phyloP scores from a whole-genome alignment of 2,329 filamentous ascomycete genomes.

The Fragosphaeria purpurea region DNA sequence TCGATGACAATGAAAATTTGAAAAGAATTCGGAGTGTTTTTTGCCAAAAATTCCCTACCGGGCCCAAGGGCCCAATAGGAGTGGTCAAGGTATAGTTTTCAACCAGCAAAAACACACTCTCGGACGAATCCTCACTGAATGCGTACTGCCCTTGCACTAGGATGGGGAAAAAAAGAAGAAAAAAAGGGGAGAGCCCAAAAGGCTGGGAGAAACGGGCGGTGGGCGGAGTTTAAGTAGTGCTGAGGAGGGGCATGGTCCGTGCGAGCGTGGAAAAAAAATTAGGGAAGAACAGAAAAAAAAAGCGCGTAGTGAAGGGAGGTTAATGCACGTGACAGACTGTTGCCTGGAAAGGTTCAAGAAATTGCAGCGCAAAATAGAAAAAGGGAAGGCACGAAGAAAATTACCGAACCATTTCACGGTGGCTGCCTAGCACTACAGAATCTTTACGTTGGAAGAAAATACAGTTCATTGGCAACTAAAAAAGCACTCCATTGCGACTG shows the following conservation, averaged over 20 bases:
- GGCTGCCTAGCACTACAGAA: no score
- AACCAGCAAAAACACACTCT: slow-evolving; percentile 85
- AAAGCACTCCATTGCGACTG: no score
- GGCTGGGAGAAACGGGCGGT: slow-evolving; percentile 1
- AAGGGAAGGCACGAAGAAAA: no score
- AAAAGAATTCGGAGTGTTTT: slow-evolving; percentile 27
- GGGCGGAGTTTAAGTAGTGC: slow-evolving; percentile 12
- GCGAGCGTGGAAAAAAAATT: slow-evolving; percentile 13
- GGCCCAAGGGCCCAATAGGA: slow-evolving; percentile 56
- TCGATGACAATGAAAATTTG: slow-evolving; percentile 43
- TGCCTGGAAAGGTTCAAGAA: no score
- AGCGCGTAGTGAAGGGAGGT: no score
- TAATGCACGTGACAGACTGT: neutral
- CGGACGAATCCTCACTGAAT: slow-evolving; percentile 74
- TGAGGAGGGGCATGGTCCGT: slow-evolving; percentile 10
- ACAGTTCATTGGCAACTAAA: no score
- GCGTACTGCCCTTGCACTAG: slow-evolving; percentile 69
- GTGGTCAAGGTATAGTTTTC: slow-evolving; percentile 77
- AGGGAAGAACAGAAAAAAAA: no score
- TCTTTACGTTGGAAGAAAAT: no score
- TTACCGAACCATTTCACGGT: no score
- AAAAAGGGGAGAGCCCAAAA: slow-evolving; percentile 8
- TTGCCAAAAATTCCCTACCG: slow-evolving; percentile 71
- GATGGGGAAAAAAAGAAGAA: slow-evolving; percentile 40
- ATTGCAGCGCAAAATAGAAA: no score